Conservation (phyloP, 768 basidiomycete species). For the Rhizopogon roseolus region DNA sequence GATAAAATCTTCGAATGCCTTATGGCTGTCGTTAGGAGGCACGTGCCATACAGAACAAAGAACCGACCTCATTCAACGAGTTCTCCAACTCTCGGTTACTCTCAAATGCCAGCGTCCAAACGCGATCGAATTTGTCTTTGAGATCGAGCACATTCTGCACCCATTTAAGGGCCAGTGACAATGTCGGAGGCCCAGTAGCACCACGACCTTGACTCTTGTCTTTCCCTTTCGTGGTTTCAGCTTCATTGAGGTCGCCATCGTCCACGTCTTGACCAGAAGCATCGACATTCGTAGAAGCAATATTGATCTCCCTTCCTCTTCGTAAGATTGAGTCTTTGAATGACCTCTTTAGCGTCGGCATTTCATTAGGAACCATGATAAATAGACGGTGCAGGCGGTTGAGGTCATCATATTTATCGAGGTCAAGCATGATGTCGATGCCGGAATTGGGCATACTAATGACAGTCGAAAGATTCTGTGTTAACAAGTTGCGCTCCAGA, state of each 20-base stretch:
- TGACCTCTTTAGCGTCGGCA: constrained; percentile 55
- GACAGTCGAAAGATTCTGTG: constrained; percentile 69
- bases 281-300: constrained; percentile 41
- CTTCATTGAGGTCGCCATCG: constrained; percentile 31
- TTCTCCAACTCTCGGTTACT: constrained; percentile 76
- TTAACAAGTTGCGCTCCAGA: constrained; percentile 72
- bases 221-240: constrained; percentile 29
- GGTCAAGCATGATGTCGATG: constrained; percentile 81
- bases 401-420: constrained; percentile 71
- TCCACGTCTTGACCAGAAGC: constrained; percentile 26
- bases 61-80: constrained; percentile 73
- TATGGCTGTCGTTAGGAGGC: constrained; percentile 5
- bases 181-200: constrained; percentile 38
- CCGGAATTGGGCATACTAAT: constrained; percentile 82
- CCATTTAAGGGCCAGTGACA: constrained; percentile 78
- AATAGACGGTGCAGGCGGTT: constrained; percentile 77
- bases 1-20: constrained; percentile 94
- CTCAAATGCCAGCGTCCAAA: constrained; percentile 70
- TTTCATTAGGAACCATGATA: constrained; percentile 59
- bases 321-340: constrained; percentile 68
- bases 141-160: constrained; percentile 87
- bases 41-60: background rate
- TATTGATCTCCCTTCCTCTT: constrained; percentile 80
- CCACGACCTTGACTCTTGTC: constrained; percentile 51
- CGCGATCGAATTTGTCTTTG: constrained; percentile 84